Conservation (phyloP, 768 basidiomycete genomes). For the Nidularia pulvinata region DNA sequence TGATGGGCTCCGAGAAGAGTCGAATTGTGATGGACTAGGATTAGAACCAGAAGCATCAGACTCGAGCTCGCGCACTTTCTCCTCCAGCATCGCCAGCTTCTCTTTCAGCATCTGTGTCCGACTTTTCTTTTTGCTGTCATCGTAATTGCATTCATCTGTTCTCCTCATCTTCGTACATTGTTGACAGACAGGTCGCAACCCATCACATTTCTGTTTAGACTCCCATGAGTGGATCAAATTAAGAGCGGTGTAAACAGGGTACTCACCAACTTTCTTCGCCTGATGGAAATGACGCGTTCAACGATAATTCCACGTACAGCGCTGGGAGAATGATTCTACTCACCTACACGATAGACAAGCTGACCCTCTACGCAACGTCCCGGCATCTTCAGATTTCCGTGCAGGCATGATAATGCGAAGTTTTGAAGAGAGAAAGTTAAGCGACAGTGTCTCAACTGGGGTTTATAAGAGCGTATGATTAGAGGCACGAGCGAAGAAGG, state of each 20-base stretch:
- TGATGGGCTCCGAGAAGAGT: neutral
- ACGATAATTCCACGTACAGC: no score
- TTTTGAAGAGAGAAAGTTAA: neutral
- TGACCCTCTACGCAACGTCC: constrained; percentile 32
- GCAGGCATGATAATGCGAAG: neutral
- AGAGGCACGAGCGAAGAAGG: no score
- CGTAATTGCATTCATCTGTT: constrained; percentile 52
- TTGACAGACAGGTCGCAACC: constrained; percentile 50
- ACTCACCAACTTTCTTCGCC: constrained; percentile 44
- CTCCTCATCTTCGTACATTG: constrained; percentile 58
- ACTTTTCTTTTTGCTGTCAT: constrained; percentile 59
- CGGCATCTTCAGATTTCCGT: neutral
- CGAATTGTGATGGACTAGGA: constrained; percentile 9
- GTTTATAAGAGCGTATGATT: neutral
- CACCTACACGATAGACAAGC: constrained; percentile 46
- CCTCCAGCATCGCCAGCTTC: constrained; percentile 52
- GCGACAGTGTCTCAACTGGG: neutral
- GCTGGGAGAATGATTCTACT: constrained; percentile 14
- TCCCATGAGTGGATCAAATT: constrained; percentile 1
- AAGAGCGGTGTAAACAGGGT: neutral
- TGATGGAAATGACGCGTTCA: no score
- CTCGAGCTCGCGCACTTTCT: constrained; percentile 53
- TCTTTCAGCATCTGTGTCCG: constrained; percentile 59
- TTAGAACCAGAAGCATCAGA: constrained; percentile 21
- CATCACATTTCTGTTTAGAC: constrained; percentile 59